Conservation (phyloP, 1,284 basidiomycete genomes). For the Peniophora sp. region DNA sequence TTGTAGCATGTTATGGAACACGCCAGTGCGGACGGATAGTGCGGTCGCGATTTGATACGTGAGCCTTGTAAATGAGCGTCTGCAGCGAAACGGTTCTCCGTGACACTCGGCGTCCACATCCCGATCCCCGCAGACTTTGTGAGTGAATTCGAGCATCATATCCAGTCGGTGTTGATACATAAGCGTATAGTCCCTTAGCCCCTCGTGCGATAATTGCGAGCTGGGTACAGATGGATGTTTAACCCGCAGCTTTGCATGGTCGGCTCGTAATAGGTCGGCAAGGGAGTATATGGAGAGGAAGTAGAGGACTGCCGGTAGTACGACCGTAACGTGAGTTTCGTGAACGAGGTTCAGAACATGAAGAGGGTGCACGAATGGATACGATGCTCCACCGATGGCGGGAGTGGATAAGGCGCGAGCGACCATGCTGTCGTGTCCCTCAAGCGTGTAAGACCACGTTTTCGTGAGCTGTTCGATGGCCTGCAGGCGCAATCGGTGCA, state of each 20-base stretch:
- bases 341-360: conserved; percentile 52
- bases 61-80: conserved; percentile 34
- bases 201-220: conserved; percentile 30
- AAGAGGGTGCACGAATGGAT: conserved; percentile 52
- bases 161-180: conserved; percentile 52
- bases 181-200: conserved; percentile 42
- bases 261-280: conserved; percentile 35
- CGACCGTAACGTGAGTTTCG: conserved; percentile 38
- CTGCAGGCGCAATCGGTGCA: conserved; percentile 37
- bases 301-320: conserved; percentile 47
- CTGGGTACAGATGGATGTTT: conserved; percentile 45
- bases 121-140: conserved; percentile 32
- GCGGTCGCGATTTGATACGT: conserved; percentile 36
- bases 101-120: conserved; percentile 14
- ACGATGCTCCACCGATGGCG: conserved; percentile 34
- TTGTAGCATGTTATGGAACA: conserved; percentile 46
- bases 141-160: conserved; percentile 42
- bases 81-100: conserved; percentile 23
- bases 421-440: conserved; percentile 51
- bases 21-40: conserved; percentile 45
- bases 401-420: conserved; percentile 37
- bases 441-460: conserved; percentile 45
- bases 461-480: conserved; percentile 40
- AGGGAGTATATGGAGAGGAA: conserved; percentile 53
- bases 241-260: conserved; percentile 46